These are phyloP conservation scores for Durusdinium trenchii DNA, from an alignment of 73 alveolate species.

Conservation along the genomic window DNA sequence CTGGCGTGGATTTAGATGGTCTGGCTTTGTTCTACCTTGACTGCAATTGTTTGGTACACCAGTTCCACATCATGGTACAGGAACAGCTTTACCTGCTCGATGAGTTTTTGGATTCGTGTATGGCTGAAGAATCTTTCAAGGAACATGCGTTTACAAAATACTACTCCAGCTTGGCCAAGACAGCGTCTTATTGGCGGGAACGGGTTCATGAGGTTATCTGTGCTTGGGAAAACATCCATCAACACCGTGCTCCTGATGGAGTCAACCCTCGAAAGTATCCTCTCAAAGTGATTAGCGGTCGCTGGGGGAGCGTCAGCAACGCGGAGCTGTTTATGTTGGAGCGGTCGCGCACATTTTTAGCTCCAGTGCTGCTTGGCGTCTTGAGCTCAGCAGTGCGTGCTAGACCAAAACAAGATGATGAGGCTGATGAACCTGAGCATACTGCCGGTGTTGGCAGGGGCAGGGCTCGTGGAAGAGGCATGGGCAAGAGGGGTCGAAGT, in stretches of 20 bases:
- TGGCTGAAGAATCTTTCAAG: not conserved
- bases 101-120: too few species aligned
- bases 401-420: not conserved
- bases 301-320: slow-evolving; percentile 33
- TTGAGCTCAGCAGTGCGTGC: not conserved
- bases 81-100: too few species aligned
- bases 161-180: not conserved
- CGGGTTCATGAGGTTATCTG: not conserved
- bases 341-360: not conserved
- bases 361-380: slow-evolving; percentile 7
- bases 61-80: too few species aligned
- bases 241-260: not conserved
- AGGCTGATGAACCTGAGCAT: not conserved
- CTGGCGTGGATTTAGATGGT: not conserved
- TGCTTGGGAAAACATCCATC: not conserved
- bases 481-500: not conserved
- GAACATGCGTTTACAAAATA: not conserved
- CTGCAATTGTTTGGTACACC: not conserved
- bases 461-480: not conserved
- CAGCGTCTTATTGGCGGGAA: slow-evolving; percentile 6
- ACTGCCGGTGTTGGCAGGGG: not conserved
- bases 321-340: not conserved
- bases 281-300: not conserved
- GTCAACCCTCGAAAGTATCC: not conserved
- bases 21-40: not conserved